Evolutionary conservation across 352 stramenopile genomes (phyloP), one percentile per base, ranked within the genome.

Genomic region (Blastocystis sp.): DNA sequence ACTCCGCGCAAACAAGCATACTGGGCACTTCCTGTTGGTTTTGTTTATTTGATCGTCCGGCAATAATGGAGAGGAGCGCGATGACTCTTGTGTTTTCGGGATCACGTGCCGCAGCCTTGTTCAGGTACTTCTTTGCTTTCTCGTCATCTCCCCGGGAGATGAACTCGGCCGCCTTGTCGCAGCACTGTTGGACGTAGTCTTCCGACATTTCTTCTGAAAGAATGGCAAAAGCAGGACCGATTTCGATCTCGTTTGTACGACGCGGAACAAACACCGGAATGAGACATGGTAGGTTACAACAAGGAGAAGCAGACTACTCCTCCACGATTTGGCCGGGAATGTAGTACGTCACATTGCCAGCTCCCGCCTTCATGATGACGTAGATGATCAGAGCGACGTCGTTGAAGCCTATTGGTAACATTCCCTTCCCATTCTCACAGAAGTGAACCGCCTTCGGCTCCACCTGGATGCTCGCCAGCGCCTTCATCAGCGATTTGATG

Each of bases 401-500:
- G 55, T 80, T 80, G 45, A 80, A 80, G 60, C 69, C 69, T 80
- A 61, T 6, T 19, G 13, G 41, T 80, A 3, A 80, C 33, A 31
- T 0, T 0, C 2, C 21, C 16, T 62, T 21, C 62, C 2, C 4
- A 2, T 26, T 13, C 0, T 2, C 12, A 80, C 69, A 80, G 60
- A 80, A 80, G 37, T 80, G 37, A 62, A 80, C 29, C 2, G 69
- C 69, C 35, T 35, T 80, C 24, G 69, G 69, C 35, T 80, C 69
- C 55, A 61, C 60, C 39, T 63, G 39, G 21, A 80, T 80, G 24
- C 69, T 80, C 0, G 69, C 37, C 13, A 80, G 45, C 26, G 69
- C 69, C 35, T 80, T 80, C 69, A 80, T 80, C 4, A 80, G 55
- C 41, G 69, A 80, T 61, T 80, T 80, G 39, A 80, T 63, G 24